A percentile compares a stretch with the other conserved stretches of the same genome.
Conservation (phyloP, 2,329 filamentous ascomycete species). For the Fusarium nodosum region DNA sequence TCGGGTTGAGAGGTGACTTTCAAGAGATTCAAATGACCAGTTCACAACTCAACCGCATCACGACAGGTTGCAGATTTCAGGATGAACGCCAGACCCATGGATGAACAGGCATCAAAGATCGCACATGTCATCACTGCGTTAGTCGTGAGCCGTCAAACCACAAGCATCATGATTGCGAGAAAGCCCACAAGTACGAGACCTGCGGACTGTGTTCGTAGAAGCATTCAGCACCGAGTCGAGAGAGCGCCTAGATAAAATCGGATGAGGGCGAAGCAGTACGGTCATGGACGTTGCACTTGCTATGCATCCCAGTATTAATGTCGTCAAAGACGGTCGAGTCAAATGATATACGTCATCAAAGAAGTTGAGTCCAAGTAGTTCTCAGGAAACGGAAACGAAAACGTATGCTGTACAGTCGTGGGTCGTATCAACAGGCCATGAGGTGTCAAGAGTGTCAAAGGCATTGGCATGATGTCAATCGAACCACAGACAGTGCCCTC, state of each 20-base stretch:
- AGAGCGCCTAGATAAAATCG: conserved; percentile 41
- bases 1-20: conserved; percentile 15
- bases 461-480: conserved; percentile 51
- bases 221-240: conserved; percentile 40
- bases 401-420: conserved; percentile 53
- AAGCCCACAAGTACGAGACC: conserved; percentile 20
- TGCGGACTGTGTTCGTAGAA: conserved; percentile 27
- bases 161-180: conserved; percentile 32
- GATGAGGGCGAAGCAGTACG: conserved; percentile 34
- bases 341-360: conserved; percentile 52
- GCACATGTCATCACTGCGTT: conserved; percentile 49
- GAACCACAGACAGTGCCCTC: conserved; percentile 50
- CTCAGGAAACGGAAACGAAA: conserved; percentile 46
- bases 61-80: conserved; percentile 41
- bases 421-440: conserved; percentile 51
- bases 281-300: conserved; percentile 43
- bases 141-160: conserved; percentile 47
- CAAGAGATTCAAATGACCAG: conserved; percentile 31
- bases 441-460: conserved; percentile 43
- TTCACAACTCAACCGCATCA: conserved; percentile 38
- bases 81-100: conserved; percentile 46
- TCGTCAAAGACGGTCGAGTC: conserved; percentile 45
- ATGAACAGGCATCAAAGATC: conserved; percentile 47
- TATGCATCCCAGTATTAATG: conserved; percentile 46
- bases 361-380: conserved; percentile 44